Conservation (phyloP, 1,139 yeast species). For the Yamadazyma diddensiae region DNA sequence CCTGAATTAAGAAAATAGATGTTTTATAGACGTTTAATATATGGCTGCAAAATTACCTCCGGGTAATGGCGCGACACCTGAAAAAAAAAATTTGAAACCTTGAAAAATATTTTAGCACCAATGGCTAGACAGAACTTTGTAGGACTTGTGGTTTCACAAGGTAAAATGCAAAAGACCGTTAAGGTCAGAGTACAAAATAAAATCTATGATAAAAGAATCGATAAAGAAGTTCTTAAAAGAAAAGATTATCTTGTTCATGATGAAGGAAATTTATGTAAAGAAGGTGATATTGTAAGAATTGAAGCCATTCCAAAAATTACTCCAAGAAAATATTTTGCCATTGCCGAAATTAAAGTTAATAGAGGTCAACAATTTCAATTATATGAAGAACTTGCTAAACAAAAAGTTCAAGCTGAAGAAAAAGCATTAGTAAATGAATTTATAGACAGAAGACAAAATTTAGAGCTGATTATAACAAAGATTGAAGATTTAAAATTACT, state of each 20-base stretch:
- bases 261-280: conserved; percentile 86
- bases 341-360: conserved; percentile 86
- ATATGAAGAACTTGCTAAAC: conserved; percentile 72
- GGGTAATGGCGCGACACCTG: conserved; percentile 1
- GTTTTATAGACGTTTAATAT: neutral
- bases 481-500: conserved; percentile 50
- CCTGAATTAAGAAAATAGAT: conserved; percentile 1
- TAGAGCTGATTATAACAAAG: conserved; percentile 33
- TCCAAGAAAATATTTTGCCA: conserved; percentile 82
- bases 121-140: conserved; percentile 91
- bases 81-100: neutral
- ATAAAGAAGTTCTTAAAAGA: conserved; percentile 73
- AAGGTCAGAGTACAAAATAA: conserved; percentile 84
- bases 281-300: conserved; percentile 93
- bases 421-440: conserved; percentile 48
- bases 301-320: conserved; percentile 87
- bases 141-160: conserved; percentile 93
- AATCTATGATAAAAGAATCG: conserved; percentile 64
- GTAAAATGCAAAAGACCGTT: conserved; percentile 93
- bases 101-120: neutral
- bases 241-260: conserved; percentile 91
- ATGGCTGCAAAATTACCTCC: neutral
- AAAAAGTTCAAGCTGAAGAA: conserved; percentile 62
- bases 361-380: conserved; percentile 89
- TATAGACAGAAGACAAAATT: conserved; percentile 41